Base-by-base conservation (phyloP, 805 yeast species). In the Crinitomyces ghanaensis region DNA sequence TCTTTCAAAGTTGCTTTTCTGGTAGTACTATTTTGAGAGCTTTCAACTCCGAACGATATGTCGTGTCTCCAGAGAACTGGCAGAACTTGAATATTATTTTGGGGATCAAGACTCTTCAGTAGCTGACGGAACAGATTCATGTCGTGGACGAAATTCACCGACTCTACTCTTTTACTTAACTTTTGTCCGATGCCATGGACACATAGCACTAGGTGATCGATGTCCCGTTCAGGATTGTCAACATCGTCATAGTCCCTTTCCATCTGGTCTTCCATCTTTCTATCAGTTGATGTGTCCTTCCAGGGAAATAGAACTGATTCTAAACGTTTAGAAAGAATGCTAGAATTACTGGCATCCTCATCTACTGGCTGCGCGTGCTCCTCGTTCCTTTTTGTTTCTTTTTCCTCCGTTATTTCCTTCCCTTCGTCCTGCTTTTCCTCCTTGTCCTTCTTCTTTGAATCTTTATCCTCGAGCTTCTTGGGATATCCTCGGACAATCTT, bases 161-260 rank as follows among this genome's bases (percentile, higher is more conserved):
- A 74, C 45, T 85, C 86, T 49, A 78, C 74, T 47, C 72, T 72
- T 29, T 74, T 64, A 2, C 95, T 93, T 33, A 91, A 60, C 12
- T 76, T 71, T 56, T 88, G 98, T 2, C 97, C 98, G 39, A 88
- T 82, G 0, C 98, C 98, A 59, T 88, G 98, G 19, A 88, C 71
- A 50, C 95, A 84, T n/a, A 88, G 61, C 2, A 86, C 72, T 41
- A 88, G 59, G 48, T 76, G 83, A 22, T 75, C 75, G 16, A 72
- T 54, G 31, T 62, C 55, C 28, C 72, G 23, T 24, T 30, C 20
- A 9, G 15, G 19, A 20, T 31, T 23, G 9, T 38, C 38, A 21
- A 32, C 30, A 6, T 22, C 34, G 19, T 32, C 32, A 26, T 53
- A 49, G 26, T 53, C 57, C 12, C 44, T 30, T 19, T 43, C 49